Percentiles rank a stretch among this genome's conserved stretches.
phyloP scores from a whole-genome alignment of 1,284 basidiomycete species.

The Ustanciosporium gigantosporum region DNA sequence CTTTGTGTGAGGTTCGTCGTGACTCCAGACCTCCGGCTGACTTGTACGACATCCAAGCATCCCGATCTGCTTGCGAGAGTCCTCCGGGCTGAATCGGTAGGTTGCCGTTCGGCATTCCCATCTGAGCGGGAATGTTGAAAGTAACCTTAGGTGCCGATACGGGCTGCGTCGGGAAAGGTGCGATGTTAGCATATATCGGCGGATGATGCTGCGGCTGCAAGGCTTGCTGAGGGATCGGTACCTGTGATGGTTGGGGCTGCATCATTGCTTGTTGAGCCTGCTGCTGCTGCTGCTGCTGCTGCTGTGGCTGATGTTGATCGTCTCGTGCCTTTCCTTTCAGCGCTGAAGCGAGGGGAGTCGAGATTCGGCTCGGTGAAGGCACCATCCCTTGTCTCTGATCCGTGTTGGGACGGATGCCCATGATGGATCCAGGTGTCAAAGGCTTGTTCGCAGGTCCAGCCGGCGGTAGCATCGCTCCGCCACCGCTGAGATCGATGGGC shows the following conservation, averaged over 20 bases:
- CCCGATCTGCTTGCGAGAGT: constrained; percentile 38
- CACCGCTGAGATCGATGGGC: constrained; percentile 50
- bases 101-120: constrained; percentile 2
- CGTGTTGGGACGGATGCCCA: constrained; percentile 46
- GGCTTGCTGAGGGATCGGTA: neutral
- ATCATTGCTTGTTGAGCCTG: constrained; percentile 5
- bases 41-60: constrained; percentile 46
- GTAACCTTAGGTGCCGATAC: constrained; percentile 21
- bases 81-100: constrained; percentile 43
- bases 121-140: constrained; percentile 24
- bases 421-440: constrained; percentile 54
- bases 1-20: constrained; percentile 92
- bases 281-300: constrained; percentile 12
- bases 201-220: constrained; percentile 8
- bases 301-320: constrained; percentile 3
- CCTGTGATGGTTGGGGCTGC: constrained; percentile 8
- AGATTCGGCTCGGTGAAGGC: neutral
- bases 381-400: constrained; percentile 3
- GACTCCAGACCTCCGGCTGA: constrained; percentile 59
- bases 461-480: constrained; percentile 40
- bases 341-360: neutral
- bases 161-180: constrained; percentile 11
- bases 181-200: constrained; percentile 15
- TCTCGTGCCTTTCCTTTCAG: constrained; percentile 23
- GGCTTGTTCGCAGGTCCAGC: constrained; percentile 36